phyloP scores from a whole-genome alignment of 225 moss, liverwort and hornwort genomes.

The Rhytidiadelphus loreus region DNA sequence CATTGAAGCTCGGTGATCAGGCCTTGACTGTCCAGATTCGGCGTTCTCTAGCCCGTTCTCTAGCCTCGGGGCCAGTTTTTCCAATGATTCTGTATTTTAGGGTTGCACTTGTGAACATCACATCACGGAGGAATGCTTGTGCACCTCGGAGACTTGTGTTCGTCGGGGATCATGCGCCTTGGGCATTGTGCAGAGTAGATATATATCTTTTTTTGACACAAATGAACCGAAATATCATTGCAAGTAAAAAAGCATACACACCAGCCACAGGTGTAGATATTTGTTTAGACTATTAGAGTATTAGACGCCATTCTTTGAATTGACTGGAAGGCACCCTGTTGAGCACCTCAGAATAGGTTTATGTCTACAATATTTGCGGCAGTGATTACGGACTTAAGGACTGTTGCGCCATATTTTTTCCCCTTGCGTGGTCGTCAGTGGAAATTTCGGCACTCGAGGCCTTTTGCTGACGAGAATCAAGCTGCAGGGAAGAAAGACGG shows the following conservation, averaged over 20 bases:
- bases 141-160: background rate
- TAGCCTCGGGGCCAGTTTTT: background rate
- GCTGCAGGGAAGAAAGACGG: background rate
- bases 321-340: background rate
- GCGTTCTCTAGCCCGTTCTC: background rate
- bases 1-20: constrained; percentile 40
- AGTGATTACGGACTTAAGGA: background rate
- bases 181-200: background rate
- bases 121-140: background rate
- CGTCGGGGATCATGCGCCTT: background rate
- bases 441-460: background rate
- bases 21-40: background rate
- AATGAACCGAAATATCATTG: too few relatives aligned
- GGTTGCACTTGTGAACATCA: background rate
- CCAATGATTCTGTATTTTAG: background rate
- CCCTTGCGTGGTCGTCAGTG: background rate
- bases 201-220: too few relatives aligned
- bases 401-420: background rate
- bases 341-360: background rate
- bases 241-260: too few relatives aligned
- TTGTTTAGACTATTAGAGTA: background rate
- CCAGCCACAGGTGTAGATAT: too few relatives aligned
- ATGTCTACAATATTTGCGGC: background rate
- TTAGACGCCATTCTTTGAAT: background rate
- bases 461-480: background rate